phyloP scores from a whole-genome alignment of 805 yeast genomes.

The Ogataea philodendri region DNA sequence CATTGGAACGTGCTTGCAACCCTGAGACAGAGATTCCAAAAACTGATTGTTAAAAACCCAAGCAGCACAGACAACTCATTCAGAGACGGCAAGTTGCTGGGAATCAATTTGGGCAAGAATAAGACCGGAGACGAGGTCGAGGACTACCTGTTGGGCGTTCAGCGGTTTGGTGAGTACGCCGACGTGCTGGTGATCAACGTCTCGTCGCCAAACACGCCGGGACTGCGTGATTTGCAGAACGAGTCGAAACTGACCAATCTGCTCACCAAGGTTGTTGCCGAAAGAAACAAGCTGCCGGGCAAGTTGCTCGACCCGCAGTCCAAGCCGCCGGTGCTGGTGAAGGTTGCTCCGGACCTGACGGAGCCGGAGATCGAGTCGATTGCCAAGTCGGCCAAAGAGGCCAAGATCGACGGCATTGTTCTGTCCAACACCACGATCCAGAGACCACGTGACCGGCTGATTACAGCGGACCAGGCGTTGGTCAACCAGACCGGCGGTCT shows the following conservation, averaged over 20 bases:
- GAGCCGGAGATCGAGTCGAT: slow-evolving; percentile 79
- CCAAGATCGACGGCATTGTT: slow-evolving; percentile 87
- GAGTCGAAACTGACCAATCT: slow-evolving; percentile 70
- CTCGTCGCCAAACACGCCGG: slow-evolving; percentile 96
- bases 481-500: slow-evolving; percentile 76
- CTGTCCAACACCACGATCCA: slow-evolving; percentile 89
- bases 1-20: slow-evolving; percentile 70
- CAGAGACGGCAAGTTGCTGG: slow-evolving; percentile 64
- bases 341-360: slow-evolving; percentile 89
- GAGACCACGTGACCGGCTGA: slow-evolving; percentile 60
- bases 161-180: slow-evolving; percentile 75
- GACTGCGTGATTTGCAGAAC: slow-evolving; percentile 80
- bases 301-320: slow-evolving; percentile 39
- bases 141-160: slow-evolving; percentile 85
- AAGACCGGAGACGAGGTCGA: slow-evolving; percentile 86
- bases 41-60: slow-evolving; percentile 32
- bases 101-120: slow-evolving; percentile 87
- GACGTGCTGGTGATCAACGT: slow-evolving; percentile 90
- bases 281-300: slow-evolving; percentile 52
- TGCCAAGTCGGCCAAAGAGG: slow-evolving; percentile 71
- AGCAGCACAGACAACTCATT: slow-evolving; percentile 41
- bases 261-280: slow-evolving; percentile 63
- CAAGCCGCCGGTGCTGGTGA: slow-evolving; percentile 81
- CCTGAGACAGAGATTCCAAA: slow-evolving; percentile 61
- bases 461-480: slow-evolving; percentile 45